phyloP scores from a whole-genome alignment of 495 filamentous ascomycete genomes.

The Lophium mytilinum region DNA sequence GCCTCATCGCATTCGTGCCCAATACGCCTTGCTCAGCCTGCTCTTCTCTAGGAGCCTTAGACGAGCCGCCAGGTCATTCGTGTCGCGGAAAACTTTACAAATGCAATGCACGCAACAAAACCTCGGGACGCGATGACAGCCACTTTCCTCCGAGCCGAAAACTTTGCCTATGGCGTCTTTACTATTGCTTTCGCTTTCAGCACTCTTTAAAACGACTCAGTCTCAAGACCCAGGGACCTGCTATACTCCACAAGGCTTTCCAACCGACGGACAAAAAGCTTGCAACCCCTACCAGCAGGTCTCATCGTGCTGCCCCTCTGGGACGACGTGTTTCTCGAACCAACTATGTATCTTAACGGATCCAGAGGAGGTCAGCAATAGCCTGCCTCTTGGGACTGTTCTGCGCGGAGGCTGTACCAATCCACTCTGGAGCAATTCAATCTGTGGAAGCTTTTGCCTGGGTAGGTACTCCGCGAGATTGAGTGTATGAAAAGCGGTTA shows the following conservation, averaged over 20 bases:
- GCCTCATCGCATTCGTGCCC: no score
- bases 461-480: not conserved
- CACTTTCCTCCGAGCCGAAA: no score
- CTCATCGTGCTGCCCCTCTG: slow-evolving; percentile 7
- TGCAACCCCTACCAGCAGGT: slow-evolving; percentile 7
- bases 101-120: no score
- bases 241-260: slow-evolving; percentile 3
- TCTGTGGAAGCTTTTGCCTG: slow-evolving; percentile 11
- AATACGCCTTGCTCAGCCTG: no score
- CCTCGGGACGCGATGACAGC: no score
- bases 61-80: no score
- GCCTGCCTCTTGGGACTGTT: slow-evolving; percentile 3
- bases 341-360: slow-evolving; percentile 7
- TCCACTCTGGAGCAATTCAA: slow-evolving; percentile 5
- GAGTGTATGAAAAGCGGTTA: not conserved
- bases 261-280: not conserved
- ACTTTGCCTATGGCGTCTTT: not conserved
- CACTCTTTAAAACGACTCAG: not conserved
- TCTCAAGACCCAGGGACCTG: not conserved
- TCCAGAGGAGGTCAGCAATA: not conserved
- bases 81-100: no score
- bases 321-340: slow-evolving; percentile 9
- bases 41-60: no score
- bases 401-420: slow-evolving; percentile 6
- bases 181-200: not conserved